phyloP scores from a whole-genome alignment of 75 land plant species.

The Cryptomeria japonica region DNA sequence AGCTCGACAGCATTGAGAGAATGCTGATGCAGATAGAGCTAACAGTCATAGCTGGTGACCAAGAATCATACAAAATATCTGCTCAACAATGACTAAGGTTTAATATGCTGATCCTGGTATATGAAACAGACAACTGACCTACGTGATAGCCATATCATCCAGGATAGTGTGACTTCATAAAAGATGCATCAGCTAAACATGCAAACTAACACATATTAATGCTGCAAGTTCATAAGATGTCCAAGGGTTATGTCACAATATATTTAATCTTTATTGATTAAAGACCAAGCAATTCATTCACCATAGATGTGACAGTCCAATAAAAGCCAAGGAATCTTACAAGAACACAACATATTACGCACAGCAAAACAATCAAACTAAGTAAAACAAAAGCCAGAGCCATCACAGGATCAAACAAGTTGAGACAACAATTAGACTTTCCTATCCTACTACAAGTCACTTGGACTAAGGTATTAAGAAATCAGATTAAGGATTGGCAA shows the following conservation, averaged over 20 bases:
- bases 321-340: neutral
- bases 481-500: neutral
- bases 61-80: conserved; percentile 96
- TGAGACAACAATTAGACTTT: neutral
- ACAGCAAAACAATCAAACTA: neutral
- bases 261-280: neutral
- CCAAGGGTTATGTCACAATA: neutral
- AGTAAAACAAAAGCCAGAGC: neutral
- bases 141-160: neutral
- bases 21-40: conserved; percentile 98
- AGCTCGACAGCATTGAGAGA: conserved; percentile 95
- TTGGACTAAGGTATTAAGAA: neutral
- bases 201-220: neutral
- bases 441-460: neutral
- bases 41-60: conserved; percentile 99
- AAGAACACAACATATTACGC: neutral
- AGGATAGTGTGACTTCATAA: neutral
- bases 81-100: neutral
- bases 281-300: neutral
- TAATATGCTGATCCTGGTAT: neutral
- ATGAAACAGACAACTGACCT: neutral
- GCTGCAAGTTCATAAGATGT: neutral
- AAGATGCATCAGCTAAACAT: neutral
- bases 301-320: neutral
- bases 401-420: neutral